Evolutionary conservation across 2,329 filamentous ascomycete species (phyloP).

Genomic region (Aspergillus novoparasiticus): DNA sequence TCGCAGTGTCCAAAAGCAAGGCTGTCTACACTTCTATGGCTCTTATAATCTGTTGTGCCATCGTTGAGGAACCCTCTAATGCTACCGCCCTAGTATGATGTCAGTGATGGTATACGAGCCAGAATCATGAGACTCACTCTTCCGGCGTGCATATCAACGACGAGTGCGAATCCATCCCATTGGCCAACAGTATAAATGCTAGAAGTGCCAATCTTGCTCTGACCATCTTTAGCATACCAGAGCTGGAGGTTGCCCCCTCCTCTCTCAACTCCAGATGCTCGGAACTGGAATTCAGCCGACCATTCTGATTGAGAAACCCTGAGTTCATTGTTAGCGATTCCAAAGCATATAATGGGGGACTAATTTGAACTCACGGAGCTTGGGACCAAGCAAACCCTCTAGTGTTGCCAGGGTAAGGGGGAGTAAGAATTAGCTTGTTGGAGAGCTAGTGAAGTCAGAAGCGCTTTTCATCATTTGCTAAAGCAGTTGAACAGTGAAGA

Average conservation of each 20-base stretch:
- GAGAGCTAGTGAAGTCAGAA: conserved; percentile 58
- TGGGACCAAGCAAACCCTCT: conserved; percentile 83
- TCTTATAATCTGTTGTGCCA: conserved; percentile 76
- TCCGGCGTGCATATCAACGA: conserved; percentile 81
- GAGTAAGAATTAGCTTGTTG: conserved; percentile 89
- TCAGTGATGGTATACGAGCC: conserved; percentile 6
- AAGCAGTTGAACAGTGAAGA: not conserved
- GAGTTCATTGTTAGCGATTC: conserved; percentile 9
- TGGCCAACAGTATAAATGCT: conserved; percentile 82
- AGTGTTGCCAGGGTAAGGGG: conserved; percentile 81
- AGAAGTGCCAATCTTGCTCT: conserved; percentile 64
- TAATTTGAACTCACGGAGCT: conserved; percentile 42
- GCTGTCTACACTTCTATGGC: conserved; percentile 74
- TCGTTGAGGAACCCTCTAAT: conserved; percentile 94
- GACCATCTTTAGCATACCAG: conserved; percentile 79
- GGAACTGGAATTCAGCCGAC: conserved; percentile 83
- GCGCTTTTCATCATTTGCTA: conserved; percentile 17
- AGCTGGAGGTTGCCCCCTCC: conserved; percentile 89
- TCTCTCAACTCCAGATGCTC: conserved; percentile 80
- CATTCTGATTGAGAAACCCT: conserved; percentile 65
- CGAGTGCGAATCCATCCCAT: conserved; percentile 88
- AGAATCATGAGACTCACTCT: conserved; percentile 42
- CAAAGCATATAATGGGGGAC: not conserved
- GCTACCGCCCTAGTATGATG: conserved; percentile 63
- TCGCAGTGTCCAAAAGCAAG: conserved; percentile 92